phyloP scores from a whole-genome alignment of 2,329 filamentous ascomycete species.

The Talaromyces pinophilus region DNA sequence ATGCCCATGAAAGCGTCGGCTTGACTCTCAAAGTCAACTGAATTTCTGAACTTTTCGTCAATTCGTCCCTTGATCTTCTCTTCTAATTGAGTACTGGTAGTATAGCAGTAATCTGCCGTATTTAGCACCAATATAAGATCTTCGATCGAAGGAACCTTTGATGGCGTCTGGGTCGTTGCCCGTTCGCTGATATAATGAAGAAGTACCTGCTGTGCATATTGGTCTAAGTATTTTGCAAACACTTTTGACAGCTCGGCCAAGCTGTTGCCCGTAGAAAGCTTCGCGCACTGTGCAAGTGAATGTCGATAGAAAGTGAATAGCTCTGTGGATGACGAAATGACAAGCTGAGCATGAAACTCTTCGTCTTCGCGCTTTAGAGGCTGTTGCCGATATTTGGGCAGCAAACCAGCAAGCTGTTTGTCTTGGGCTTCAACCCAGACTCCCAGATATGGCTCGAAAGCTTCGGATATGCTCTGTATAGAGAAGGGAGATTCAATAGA shows the following conservation, averaged over 20 bases:
- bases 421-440: constrained; percentile 97
- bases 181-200: constrained; percentile 68
- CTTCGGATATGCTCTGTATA: constrained; percentile 88
- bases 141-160: constrained; percentile 59
- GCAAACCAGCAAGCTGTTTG: constrained; percentile 76
- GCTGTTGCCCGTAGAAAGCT: constrained; percentile 86
- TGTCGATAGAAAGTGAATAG: constrained; percentile 96
- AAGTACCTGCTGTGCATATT: constrained; percentile 91
- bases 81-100: constrained; percentile 87
- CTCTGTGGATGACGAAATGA: constrained; percentile 92
- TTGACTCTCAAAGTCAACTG: constrained; percentile 87
- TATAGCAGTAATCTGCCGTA: constrained; percentile 96
- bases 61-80: constrained; percentile 92
- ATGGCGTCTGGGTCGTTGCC: constrained; percentile 56
- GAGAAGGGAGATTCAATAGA: constrained; percentile 78
- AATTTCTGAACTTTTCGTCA: constrained; percentile 71
- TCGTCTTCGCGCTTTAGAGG: constrained; percentile 80
- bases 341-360: constrained; percentile 85
- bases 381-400: constrained; percentile 84
- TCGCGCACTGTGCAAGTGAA: constrained; percentile 90
- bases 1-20: constrained; percentile 95
- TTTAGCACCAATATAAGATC: constrained; percentile 87
- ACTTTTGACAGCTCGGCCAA: constrained; percentile 81
- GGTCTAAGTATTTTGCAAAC: constrained; percentile 89
- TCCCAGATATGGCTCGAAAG: constrained; percentile 95